Evolutionary conservation across 345 rosid genomes (phyloP).

Genomic region (Syzygium grande): DNA sequence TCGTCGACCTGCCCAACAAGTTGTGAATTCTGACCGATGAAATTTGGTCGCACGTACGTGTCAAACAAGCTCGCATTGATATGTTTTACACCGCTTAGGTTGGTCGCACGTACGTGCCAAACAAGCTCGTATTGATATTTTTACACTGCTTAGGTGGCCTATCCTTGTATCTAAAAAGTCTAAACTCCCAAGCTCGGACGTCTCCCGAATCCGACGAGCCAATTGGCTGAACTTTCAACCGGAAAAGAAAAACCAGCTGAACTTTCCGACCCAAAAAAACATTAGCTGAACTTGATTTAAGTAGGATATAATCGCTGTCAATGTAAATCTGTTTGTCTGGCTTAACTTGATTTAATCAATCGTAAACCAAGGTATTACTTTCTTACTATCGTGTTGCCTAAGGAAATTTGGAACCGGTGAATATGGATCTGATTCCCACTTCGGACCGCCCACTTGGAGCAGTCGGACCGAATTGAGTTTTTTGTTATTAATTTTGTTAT

Average conservation of each 20-base stretch:
- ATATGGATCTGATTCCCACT: no score
- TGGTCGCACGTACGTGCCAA: no score
- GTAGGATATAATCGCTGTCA: not conserved
- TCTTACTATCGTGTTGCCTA: no score
- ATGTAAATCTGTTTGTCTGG: not conserved
- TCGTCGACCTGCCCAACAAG: no score
- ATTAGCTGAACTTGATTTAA: not conserved
- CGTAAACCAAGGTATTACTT: not conserved
- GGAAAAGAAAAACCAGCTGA: no score
- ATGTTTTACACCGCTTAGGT: no score
- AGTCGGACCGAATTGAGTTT: no score
- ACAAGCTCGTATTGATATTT: no score
- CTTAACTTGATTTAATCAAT: not conserved
- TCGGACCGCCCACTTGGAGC: no score
- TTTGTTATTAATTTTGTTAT: no score
- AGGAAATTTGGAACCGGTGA: no score
- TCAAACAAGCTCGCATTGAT: not conserved
- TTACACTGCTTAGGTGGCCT: not conserved
- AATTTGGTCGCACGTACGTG: not conserved
- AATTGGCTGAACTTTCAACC: not conserved
- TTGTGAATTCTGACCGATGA: no score
- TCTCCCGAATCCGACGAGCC: not conserved
- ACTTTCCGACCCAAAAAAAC: not conserved
- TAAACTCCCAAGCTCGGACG: not conserved
- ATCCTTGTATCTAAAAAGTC: not conserved